phyloP scores from a whole-genome alignment of 257 asterid species.

The Ajuga chamaepitys region DNA sequence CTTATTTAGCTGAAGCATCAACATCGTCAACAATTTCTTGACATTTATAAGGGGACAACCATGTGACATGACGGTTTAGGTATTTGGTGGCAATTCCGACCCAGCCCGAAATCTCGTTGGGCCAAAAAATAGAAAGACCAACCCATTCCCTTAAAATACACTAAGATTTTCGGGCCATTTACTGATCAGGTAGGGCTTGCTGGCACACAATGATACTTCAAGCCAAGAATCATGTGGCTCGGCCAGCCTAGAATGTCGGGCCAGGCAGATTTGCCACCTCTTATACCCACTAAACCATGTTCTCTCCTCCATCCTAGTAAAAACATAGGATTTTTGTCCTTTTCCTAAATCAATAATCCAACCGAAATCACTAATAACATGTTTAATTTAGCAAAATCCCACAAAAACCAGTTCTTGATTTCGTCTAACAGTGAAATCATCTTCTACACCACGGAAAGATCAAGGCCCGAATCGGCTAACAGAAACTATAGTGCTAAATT shows the following conservation, averaged over 20 bases:
- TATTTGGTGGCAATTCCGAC: too few species aligned
- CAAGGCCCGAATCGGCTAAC: conserved; percentile 1
- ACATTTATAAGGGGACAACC: conserved; percentile 25
- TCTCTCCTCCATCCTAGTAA: conserved; percentile 14
- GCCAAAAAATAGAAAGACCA: too few species aligned
- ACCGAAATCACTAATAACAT: conserved; percentile 13
- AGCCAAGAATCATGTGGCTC: too few species aligned
- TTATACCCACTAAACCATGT: conserved; percentile 36
- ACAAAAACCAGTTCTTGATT: background rate
- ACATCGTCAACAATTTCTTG: background rate
- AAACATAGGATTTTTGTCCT: conserved; percentile 29
- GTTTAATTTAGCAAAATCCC: background rate
- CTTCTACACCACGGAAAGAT: background rate
- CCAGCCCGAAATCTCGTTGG: too few species aligned
- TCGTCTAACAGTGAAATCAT: background rate
- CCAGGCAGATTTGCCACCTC: too few species aligned
- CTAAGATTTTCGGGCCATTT: too few species aligned
- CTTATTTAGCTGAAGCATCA: background rate
- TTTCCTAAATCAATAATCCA: conserved; percentile 17
- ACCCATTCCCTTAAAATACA: too few species aligned
- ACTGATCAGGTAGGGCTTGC: too few species aligned
- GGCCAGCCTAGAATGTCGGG: too few species aligned
- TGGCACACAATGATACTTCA: too few species aligned
- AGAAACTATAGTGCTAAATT: background rate
- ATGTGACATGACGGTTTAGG: conserved; percentile 39